phyloP scores from a whole-genome alignment of 2,329 filamentous ascomycete species.

The Beauveria varroae region DNA sequence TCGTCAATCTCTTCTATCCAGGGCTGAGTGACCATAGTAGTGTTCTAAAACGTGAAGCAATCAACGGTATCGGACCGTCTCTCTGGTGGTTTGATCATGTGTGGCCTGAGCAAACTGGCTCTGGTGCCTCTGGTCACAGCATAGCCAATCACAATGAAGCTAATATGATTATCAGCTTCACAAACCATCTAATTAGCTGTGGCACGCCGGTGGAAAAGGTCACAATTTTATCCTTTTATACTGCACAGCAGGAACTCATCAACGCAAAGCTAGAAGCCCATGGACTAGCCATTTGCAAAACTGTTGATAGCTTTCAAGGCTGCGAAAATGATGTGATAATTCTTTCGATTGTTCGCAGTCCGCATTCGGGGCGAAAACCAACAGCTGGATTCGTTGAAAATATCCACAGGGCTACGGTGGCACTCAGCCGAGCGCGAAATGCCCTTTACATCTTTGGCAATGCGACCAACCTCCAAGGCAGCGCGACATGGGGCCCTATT shows the following conservation, averaged over 20 bases:
- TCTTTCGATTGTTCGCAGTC: slow-evolving; percentile 72
- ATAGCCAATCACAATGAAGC: slow-evolving; percentile 66
- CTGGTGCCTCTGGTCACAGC: slow-evolving; percentile 46
- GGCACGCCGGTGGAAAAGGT: slow-evolving; percentile 54
- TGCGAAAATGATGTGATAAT: slow-evolving; percentile 83
- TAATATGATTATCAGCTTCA: slow-evolving; percentile 66
- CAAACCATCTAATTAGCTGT: slow-evolving; percentile 64
- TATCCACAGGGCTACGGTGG: slow-evolving; percentile 49
- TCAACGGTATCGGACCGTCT: slow-evolving; percentile 30
- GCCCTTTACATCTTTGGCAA: slow-evolving; percentile 87
- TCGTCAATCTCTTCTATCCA: slow-evolving; percentile 42
- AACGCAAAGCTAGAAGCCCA: slow-evolving; percentile 34
- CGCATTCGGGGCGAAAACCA: slow-evolving; percentile 27
- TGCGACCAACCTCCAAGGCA: slow-evolving; percentile 41
- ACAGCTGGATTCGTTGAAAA: slow-evolving; percentile 67
- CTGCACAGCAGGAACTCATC: slow-evolving; percentile 67
- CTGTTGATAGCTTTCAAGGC: slow-evolving; percentile 84
- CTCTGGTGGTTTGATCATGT: slow-evolving; percentile 40
- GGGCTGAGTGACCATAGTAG: slow-evolving; percentile 35
- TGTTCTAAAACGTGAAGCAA: slow-evolving; percentile 27
- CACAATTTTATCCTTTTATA: slow-evolving; percentile 82
- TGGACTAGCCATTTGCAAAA: slow-evolving; percentile 45
- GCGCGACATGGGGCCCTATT: slow-evolving; percentile 33
- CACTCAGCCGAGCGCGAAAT: slow-evolving; percentile 61
- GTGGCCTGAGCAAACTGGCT: slow-evolving; percentile 58